Evolutionary conservation across 352 stramenopile genomes (phyloP).

Genomic region (Aphanomyces invadans): DNA sequence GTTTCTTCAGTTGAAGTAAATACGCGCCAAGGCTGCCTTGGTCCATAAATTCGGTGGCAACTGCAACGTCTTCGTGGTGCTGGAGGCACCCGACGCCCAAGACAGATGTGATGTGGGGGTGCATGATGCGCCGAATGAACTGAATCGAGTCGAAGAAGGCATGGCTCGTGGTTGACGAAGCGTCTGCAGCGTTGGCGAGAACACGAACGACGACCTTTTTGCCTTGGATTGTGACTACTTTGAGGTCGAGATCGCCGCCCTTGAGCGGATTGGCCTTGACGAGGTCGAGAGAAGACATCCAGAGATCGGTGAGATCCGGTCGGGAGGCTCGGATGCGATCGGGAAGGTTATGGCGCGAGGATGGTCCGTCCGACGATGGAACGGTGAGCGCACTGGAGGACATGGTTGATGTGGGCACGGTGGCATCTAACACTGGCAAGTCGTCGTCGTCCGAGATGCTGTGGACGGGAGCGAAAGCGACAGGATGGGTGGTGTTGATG

Average conservation of each 20-base stretch:
- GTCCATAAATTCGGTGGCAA: background rate
- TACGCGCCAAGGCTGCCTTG: slow-evolving; percentile 7
- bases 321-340: background rate
- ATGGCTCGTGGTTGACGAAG: background rate
- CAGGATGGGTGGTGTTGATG: too few relatives aligned
- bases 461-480: background rate
- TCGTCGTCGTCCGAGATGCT: background rate
- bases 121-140: background rate
- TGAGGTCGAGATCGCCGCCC: background rate
- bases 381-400: too few relatives aligned
- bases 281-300: background rate
- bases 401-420: too few relatives aligned
- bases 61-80: background rate
- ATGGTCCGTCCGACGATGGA: background rate
- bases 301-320: background rate
- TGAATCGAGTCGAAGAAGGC: background rate
- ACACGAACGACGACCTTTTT: background rate
- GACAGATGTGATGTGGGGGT: slow-evolving; percentile 9
- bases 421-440: too few relatives aligned
- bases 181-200: background rate
- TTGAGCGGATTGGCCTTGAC: slow-evolving; percentile 6
- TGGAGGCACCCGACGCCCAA: slow-evolving; percentile 2
- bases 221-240: background rate
- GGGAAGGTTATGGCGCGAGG: background rate
- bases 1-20: background rate